These are phyloP conservation scores for Ophiocytium majus DNA, from an alignment of 352 stramenopile species.

Conservation along the genomic window DNA sequence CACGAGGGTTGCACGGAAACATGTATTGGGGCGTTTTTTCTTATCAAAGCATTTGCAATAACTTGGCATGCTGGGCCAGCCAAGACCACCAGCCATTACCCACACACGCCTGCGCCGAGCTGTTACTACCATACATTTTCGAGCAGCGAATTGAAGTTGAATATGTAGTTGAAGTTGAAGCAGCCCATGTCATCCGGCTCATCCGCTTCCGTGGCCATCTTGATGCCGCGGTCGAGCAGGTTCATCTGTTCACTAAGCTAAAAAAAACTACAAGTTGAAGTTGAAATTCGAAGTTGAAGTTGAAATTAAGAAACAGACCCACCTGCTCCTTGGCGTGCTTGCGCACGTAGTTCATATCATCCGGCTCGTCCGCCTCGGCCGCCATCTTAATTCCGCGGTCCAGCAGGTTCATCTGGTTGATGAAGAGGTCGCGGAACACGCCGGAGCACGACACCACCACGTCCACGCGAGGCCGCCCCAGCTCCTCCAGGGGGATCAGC, in stretches of 20 bases:
- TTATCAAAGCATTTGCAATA: no score
- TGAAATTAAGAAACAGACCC: not conserved
- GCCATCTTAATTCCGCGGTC: slow-evolving; percentile 80
- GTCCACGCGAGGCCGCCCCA: slow-evolving; percentile 74
- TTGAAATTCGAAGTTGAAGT: no score
- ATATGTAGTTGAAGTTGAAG: slow-evolving; percentile 64
- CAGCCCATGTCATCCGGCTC: slow-evolving; percentile 74
- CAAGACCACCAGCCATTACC: no score
- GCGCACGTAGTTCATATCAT: slow-evolving; percentile 75
- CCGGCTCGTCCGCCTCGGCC: slow-evolving; percentile 74
- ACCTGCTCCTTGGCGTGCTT: slow-evolving; percentile 70
- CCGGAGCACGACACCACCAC: slow-evolving; percentile 79
- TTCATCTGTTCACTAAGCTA: slow-evolving; percentile 83
- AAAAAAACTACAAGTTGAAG: not conserved
- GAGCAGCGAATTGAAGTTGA: no score
- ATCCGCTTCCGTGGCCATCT: slow-evolving; percentile 78
- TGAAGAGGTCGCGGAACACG: slow-evolving; percentile 82
- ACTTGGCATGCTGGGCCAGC: no score
- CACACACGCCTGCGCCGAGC: no score
- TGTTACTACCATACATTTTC: no score
- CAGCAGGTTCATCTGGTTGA: slow-evolving; percentile 85
- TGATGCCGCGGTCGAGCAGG: slow-evolving; percentile 77
- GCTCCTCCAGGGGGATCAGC: slow-evolving; percentile 75
- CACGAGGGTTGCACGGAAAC: no score
- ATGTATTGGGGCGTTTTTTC: no score